Evolutionary conservation across 768 basidiomycete species (phyloP).

Genomic region (Pseudohyphozyma bogoriensis): DNA sequence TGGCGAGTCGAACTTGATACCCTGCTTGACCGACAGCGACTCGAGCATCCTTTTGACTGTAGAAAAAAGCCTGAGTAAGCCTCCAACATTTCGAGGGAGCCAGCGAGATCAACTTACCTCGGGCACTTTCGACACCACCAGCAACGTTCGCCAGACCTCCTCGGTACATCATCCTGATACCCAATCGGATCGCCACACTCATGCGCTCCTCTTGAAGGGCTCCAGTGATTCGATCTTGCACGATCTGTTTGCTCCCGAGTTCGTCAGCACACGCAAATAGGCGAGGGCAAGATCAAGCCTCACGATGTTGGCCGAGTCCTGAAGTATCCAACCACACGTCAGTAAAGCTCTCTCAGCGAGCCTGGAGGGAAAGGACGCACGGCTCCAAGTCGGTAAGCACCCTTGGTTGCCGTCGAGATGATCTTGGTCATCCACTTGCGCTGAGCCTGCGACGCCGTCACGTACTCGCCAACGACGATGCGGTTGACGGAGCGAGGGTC

Average conservation of each 20-base stretch:
- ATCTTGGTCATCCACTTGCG: constrained; percentile 94
- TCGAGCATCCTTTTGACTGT: constrained; percentile 74
- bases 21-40: constrained; percentile 86
- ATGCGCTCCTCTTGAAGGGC: constrained; percentile 97
- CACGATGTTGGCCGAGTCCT: constrained; percentile 90
- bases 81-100: not conserved
- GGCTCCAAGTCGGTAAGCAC: constrained; percentile 81
- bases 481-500: constrained; percentile 84
- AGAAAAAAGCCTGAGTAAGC: constrained; percentile 1
- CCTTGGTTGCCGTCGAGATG: constrained; percentile 71
- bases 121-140: constrained; percentile 1
- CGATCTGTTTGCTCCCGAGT: constrained; percentile 44
- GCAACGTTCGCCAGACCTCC: constrained; percentile 68
- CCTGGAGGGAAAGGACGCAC: constrained; percentile 41
- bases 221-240: constrained; percentile 84
- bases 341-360: not conserved
- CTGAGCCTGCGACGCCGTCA: constrained; percentile 76
- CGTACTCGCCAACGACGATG: constrained; percentile 87
- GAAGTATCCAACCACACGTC: not conserved
- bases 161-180: constrained; percentile 80
- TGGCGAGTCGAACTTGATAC: constrained; percentile 78
- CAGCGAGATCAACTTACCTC: not conserved
- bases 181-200: constrained; percentile 84
- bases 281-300: not conserved
- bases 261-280: too few species aligned